Base-by-base conservation (phyloP, 106 monocot genomes). In the Dactylorhiza incarnata region DNA sequence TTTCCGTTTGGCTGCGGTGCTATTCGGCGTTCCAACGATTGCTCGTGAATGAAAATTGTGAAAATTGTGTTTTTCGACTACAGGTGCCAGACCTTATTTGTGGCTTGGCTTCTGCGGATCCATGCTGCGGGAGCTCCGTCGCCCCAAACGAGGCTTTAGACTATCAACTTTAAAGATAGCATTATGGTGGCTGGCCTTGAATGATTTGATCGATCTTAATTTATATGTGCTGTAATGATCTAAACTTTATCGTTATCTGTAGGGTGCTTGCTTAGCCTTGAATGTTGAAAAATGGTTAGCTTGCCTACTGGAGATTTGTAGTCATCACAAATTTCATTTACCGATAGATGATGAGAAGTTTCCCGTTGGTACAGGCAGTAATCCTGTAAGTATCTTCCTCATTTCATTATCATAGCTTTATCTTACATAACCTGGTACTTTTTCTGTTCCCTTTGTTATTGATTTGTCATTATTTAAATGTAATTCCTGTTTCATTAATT, bases 321-420 rank as follows among this genome's bases (percentile, higher is more conserved):
- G 84, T 50, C 75, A 55, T 52, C 80, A 91, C 77, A 83, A 82
- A 53, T 73, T 99, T 61, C 89, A 91, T 65, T 83, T 48, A 73
- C 97, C 97, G n/a, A 66, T 61, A 6, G 89, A 80, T 69, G 87
- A 88, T 75, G 97, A 99, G 78, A 94, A 83, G 82, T 84, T 99
- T 86, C 97, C 97, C 82, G 87, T 99, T 74, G 94, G 97, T 81
- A 99, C 94, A 72, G 97, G 97, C 80, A 99, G 97, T 87, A 99
- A 99, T 81, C 97, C 97, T 70, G 97, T 99, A 88, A 94, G 97
- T 85, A 70, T 12, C 12, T 75, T 84, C 48, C 44, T 49, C 48
- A 48, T 49, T 7, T 49, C 14, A 73, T 49, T 73, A 11, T 17
- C n/a, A 23, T 50, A 19, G 65, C 45, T 22, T 48, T 73, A 16